phyloP scores from a whole-genome alignment of 2,329 filamentous ascomycete genomes.

The Paecilomyces formosus region DNA sequence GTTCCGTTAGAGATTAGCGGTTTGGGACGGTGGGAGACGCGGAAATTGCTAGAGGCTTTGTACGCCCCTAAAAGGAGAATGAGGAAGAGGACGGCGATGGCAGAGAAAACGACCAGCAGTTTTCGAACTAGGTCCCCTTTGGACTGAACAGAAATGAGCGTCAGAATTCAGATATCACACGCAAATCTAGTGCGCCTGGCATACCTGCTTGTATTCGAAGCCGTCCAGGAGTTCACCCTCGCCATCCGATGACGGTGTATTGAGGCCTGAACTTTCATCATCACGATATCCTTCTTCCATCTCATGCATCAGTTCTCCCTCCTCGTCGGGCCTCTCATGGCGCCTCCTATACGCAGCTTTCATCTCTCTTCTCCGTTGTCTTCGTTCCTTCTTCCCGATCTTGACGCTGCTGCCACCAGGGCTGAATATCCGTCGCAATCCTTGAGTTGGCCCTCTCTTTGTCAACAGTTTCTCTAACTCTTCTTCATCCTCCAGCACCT shows the following conservation, averaged over 20 bases:
- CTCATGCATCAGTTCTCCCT: slow-evolving; percentile 76
- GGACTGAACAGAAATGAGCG: slow-evolving; percentile 7
- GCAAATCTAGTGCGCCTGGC: background rate
- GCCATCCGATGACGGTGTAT: slow-evolving; percentile 51
- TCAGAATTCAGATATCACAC: background rate
- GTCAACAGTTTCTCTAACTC: slow-evolving; percentile 44
- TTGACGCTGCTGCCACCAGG: slow-evolving; percentile 41
- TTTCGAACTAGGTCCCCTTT: slow-evolving; percentile 15
- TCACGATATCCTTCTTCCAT: slow-evolving; percentile 70
- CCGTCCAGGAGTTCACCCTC: slow-evolving; percentile 32
- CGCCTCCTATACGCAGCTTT: slow-evolving; percentile 36
- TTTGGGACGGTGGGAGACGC: slow-evolving; percentile 15
- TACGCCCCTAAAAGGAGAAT: slow-evolving; percentile 51
- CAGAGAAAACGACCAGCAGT: slow-evolving; percentile 33
- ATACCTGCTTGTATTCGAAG: slow-evolving; percentile 21
- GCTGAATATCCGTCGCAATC: slow-evolving; percentile 34
- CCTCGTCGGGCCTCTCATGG: slow-evolving; percentile 52
- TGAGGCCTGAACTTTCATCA: slow-evolving; percentile 57
- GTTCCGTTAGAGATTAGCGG: slow-evolving; percentile 65
- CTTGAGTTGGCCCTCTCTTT: slow-evolving; percentile 27
- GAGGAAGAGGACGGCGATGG: slow-evolving; percentile 47
- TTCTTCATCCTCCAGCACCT: slow-evolving; percentile 69
- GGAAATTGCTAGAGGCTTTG: slow-evolving; percentile 41
- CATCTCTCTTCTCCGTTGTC: slow-evolving; percentile 42
- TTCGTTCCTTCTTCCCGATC: slow-evolving; percentile 45